Evolutionary conservation across 345 rosid species (phyloP), one percentile per base, ranked within the genome.

Genomic region (Nephelium lappaceum): DNA sequence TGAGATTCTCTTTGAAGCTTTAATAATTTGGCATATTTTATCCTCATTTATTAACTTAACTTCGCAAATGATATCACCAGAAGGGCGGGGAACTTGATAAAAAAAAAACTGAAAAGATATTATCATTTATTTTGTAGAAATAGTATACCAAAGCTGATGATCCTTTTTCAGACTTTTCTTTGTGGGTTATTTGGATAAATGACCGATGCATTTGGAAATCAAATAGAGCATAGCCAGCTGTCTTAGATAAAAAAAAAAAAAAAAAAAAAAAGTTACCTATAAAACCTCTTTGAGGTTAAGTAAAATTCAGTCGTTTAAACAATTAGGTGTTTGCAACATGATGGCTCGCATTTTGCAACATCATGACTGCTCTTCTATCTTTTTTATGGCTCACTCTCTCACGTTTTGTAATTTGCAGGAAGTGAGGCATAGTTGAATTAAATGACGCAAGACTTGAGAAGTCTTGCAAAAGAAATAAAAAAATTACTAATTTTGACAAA

Each of bases 131-230:
- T 45, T 73, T 69, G 12, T 80, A 87, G 88, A 87, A 81, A 81
- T 39, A 80, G 39, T 64, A 88, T 84, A 84, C 91, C 89, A 27
- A 87, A 85, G 75, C 49, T 89, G 87, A 84, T 21, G 14, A 53
- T 91, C 9, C 71, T 84, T 9, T 70, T 81, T 24, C 88, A 80
- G 77, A 85, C 89, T 24, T 81, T 87, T 84, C 83, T 89, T 24
- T 84, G 84, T 24, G 93, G 88, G 3, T 25, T 80, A 61, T 42
- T 88, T 21, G 93, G 91, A 93, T 91, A 79, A 61, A 84, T 63
- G 0, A 21, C 11, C 0, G 8, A 16, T 49, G 11, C 42, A 51
- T 16, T 4, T 16, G 36, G 2, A 1, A 11, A 1, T 21, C n/a
- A 57, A 15, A 57, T 15, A 21, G 62, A 5, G 49, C 23, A 27